Percentiles rank a stretch among this genome's conserved stretches.
These are phyloP conservation scores for Sugiyamaella smithiae DNA, from an alignment of 805 yeast species.

Conservation along the genomic window DNA sequence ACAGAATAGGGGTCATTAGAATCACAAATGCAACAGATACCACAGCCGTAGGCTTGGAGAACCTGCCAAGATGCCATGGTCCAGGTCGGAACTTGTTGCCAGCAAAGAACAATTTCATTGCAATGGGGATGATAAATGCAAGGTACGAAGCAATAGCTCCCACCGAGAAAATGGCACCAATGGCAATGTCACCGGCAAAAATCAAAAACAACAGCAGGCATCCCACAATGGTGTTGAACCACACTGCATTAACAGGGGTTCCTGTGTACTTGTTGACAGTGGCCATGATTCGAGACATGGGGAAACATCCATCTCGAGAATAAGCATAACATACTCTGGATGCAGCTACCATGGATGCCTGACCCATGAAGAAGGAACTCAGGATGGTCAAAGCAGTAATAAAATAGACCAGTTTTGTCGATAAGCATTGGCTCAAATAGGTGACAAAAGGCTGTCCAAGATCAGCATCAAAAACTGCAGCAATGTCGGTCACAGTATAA, in stretches of 20 bases:
- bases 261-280: slow-evolving; percentile 49
- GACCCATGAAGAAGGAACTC: slow-evolving; percentile 50
- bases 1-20: slow-evolving; percentile 57
- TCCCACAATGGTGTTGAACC: slow-evolving; percentile 55
- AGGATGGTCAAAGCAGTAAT: slow-evolving; percentile 45
- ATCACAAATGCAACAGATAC: slow-evolving; percentile 49
- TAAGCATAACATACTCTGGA: slow-evolving; percentile 66
- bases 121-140: slow-evolving; percentile 63
- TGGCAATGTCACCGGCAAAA: slow-evolving; percentile 63
- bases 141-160: slow-evolving; percentile 69
- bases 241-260: slow-evolving; percentile 61
- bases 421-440: slow-evolving; percentile 49
- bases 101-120: slow-evolving; percentile 55
- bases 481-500: slow-evolving; percentile 54
- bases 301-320: slow-evolving; percentile 67
- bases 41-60: slow-evolving; percentile 47
- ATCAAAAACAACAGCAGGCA: slow-evolving; percentile 54
- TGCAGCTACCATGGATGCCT: slow-evolving; percentile 61
- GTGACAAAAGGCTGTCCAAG: slow-evolving; percentile 62
- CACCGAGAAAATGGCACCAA: slow-evolving; percentile 68
- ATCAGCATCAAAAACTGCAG: slow-evolving; percentile 44
- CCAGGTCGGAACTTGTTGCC: slow-evolving; percentile 55
- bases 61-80: slow-evolving; percentile 63
- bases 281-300: slow-evolving; percentile 50
- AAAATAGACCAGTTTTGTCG: slow-evolving; percentile 40